Base-by-base conservation (phyloP, 2,329 filamentous ascomycete species). In the Zasmidium cellare region DNA sequence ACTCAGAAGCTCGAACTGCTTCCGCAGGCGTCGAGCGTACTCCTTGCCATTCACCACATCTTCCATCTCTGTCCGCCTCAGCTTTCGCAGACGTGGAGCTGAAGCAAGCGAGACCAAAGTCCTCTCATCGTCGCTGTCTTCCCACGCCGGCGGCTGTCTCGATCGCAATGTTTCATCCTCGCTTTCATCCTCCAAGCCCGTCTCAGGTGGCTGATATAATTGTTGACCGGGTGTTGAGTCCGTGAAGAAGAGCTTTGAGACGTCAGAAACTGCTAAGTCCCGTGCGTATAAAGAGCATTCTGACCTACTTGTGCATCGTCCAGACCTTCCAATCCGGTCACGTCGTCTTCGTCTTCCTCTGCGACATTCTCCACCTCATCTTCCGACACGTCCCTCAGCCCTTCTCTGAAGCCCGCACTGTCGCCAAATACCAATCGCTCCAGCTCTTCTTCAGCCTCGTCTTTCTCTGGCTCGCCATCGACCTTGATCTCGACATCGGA, bases 51-150 rank as follows among this genome's bases (percentile, higher is more conserved):
- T 91, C 62, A 99, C 85, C 11, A 96, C 72, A 72, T 99, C 94
- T 69, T 99, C 94, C 1, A 84, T 84, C 70, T 93, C 91, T 1
- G 86, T 87, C 51, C 87, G 80, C 60, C 94, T 84, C 61, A 99
- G 80, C 75, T 97, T 97, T 65, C 92, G 85, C 71, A 97, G 74
- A 63, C 90, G 84, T 49, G 86, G 84, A 46, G 88, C 86, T 23
- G 85, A 84, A 2, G 91, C 89, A 41, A 99, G 82, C 14, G 93
- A 97, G 50, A 99, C 83, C 6, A 86, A 84, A 61, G 97, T 79
- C 54, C 90, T 84, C 71, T 97, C 94, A 71, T 99, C 94, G 68
- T 99, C 94, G 74, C 92, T 97, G 72, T 99, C 94, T 66, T 92
- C 87, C 94, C 94, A 99, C 1, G 86, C 90, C 2, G 87, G 82